Evolutionary conservation across 2,329 filamentous ascomycete species (phyloP), one percentile per base, ranked within the genome.

Genomic region (Drechmeria coniospora): DNA sequence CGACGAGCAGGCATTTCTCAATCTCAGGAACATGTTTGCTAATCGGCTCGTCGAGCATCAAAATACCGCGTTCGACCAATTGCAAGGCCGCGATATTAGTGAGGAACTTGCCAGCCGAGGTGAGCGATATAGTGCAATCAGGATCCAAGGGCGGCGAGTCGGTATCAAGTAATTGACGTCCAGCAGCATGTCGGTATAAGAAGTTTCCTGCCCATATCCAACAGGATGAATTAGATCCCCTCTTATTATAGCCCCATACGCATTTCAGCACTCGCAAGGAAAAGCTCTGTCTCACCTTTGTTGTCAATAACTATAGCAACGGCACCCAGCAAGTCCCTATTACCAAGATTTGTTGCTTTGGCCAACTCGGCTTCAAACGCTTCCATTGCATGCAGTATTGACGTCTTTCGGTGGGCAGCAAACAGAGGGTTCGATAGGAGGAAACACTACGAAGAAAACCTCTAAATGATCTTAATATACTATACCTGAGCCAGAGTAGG

Each of bases 131-230:
- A n/a, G 29, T 31, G 29, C 29, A 31, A 28, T 31, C 29, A 27
- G 25, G 25, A 26, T 31, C 29, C 18, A 31, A 28, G 11, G 19
- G 25, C 14, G 29, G 29, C 29, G 29, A 31, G 17, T 31, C 15
- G 26, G 19, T 16, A 28, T 31, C 29, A 27, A 31, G 29, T 12
- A 27, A 23, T 25, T 31, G 29, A 25, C 14, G 29, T 28, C 29
- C 29, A 31, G 29, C 29, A 27, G 29, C 25, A 31, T 28, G 29
- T 25, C 22, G 29, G 25, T 31, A 31, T 28, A 31, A 27, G 25
- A 28, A 31, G 14, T 28, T 21, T 28, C 29, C 29, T 31, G 21
- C 20, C 23, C 29, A 27, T 24, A 14, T 31, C 18, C 16, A n/a
- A 20, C 25, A 23, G 29, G 13, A 23, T 31, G 20, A 27, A 31